Evolutionary conservation across 257 asterid species (phyloP).

Genomic region (Lavandula angustifolia): DNA sequence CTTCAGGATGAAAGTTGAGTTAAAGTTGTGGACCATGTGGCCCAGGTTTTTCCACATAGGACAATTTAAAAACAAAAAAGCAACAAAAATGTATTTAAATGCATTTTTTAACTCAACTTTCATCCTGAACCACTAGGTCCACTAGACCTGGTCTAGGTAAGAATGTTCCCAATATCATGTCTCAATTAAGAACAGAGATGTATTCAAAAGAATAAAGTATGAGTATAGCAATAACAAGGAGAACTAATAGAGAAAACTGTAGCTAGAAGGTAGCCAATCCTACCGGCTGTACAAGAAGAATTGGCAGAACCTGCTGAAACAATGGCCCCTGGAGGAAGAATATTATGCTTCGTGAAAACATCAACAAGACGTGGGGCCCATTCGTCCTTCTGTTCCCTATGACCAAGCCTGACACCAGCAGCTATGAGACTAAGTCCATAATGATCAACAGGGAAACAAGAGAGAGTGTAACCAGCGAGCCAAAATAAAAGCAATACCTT

Average conservation of each 20-base stretch:
- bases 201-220: background rate
- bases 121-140: too few species aligned
- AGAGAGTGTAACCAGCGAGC: slow-evolving; percentile 7
- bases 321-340: slow-evolving; percentile 76
- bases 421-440: slow-evolving; percentile 26
- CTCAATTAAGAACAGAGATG: background rate
- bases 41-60: too few species aligned
- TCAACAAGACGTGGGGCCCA: slow-evolving; percentile 81
- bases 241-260: slow-evolving; percentile 10
- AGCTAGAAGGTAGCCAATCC: slow-evolving; percentile 19
- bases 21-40: too few species aligned
- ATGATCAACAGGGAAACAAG: slow-evolving; percentile 24
- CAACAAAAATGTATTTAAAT: too few species aligned
- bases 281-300: slow-evolving; percentile 96
- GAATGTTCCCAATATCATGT: slow-evolving; percentile 8
- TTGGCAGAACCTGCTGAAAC: slow-evolving; percentile 87
- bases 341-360: slow-evolving; percentile 77
- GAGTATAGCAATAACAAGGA: slow-evolving; percentile 3
- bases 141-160: too few species aligned
- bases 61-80: too few species aligned
- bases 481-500: slow-evolving; percentile 53
- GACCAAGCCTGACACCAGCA: slow-evolving; percentile 80
- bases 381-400: slow-evolving; percentile 95
- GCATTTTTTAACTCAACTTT: too few species aligned
- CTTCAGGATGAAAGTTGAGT: too few species aligned